Evolutionary conservation across 768 basidiomycete species (phyloP), one percentile per base, ranked within the genome.

Genomic region (Tricholomella constricta): DNA sequence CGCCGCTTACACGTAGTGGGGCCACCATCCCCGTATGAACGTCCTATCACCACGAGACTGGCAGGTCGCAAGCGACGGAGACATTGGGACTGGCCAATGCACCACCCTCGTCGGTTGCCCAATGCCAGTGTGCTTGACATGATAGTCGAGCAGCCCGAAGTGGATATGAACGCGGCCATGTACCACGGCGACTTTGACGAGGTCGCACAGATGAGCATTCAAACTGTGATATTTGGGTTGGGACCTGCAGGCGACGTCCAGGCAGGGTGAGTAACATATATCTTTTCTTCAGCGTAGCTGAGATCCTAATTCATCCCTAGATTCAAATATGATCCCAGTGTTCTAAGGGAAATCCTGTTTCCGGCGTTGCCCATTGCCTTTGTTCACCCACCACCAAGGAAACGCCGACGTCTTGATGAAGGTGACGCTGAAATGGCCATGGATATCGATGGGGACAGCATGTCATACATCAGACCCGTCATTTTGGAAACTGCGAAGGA

Each of bases 1-100:
- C 80, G 87, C 14, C 76, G 88, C 1, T 69, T 71, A 14, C 56
- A 62, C n/a, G 76, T 81, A 19, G 66, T 86, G n/a, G 73, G 69
- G 4, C 58, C 73, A 11, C 65, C 71, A 38, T 43, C 63, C 2
- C 42, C 60, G 27, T 52, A 59, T 41, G 45, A 51, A 2, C 42
- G 61, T 14, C 38, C 63, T 11, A 52, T 72, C 1, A 57, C 65
- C 6, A 56, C 67, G 8, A 71, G 74, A 15, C 55, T 77, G 32
- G 72, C 69, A 2, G 73, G 77, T 1, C 71, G 77, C 6, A 81
- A 79, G 57, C 72, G 78, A 8, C 67, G 75, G 15, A 66, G 78
- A 41, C 69, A 66, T 9, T 71, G 71, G 60, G 69, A 71, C 42
- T 65, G 67, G 59, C 66, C 68, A 54, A 52, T 66, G 22, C 57